Evolutionary conservation across 1,139 yeast species (phyloP).

Genomic region (Pichia sp.): DNA sequence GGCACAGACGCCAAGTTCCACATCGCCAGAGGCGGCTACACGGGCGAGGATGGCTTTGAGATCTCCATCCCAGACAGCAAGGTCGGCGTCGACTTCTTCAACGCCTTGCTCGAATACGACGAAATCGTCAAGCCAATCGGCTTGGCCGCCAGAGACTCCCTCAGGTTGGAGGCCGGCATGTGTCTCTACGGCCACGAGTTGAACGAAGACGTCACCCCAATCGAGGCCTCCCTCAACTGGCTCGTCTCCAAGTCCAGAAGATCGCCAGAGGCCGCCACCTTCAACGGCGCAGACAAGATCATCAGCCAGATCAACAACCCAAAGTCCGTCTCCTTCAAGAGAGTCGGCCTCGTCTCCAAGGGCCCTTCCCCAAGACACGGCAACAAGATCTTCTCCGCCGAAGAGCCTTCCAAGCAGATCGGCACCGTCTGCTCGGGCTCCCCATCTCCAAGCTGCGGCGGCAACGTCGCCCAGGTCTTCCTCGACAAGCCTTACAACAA

Average conservation of each 20-base stretch:
- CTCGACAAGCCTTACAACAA: conserved; percentile 69
- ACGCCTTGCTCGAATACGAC: conserved; percentile 48
- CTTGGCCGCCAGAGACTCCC: conserved; percentile 92
- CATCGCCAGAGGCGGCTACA: conserved; percentile 90
- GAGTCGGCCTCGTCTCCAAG: conserved; percentile 70
- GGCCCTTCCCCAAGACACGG: conserved; percentile 96
- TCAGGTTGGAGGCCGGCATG: conserved; percentile 97
- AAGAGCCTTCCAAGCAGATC: conserved; percentile 48
- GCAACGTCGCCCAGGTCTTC: conserved; percentile 90
- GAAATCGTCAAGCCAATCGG: conserved; percentile 79
- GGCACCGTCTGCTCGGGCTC: conserved; percentile 89
- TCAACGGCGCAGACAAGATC: conserved; percentile 75
- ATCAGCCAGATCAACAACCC: conserved; percentile 61
- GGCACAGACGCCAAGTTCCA: conserved; percentile 46
- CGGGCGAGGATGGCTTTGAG: conserved; percentile 98
- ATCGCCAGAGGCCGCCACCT: conserved; percentile 38
- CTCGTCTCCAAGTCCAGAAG: conserved; percentile 80
- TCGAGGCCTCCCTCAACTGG: conserved; percentile 88
- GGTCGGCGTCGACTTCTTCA: conserved; percentile 60
- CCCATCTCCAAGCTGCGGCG: conserved; percentile 81
- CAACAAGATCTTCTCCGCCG: conserved; percentile 51
- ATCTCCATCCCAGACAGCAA: conserved; percentile 65
- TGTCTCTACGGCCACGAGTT: conserved; percentile 94
- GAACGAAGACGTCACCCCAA: conserved; percentile 75
- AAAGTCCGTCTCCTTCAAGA: conserved; percentile 55